A percentile compares a stretch with the other conserved stretches of the same genome.
Evolutionary conservation across 2,329 filamentous ascomycete species (phyloP).

Genomic region (Cryphonectria nitschkei): DNA sequence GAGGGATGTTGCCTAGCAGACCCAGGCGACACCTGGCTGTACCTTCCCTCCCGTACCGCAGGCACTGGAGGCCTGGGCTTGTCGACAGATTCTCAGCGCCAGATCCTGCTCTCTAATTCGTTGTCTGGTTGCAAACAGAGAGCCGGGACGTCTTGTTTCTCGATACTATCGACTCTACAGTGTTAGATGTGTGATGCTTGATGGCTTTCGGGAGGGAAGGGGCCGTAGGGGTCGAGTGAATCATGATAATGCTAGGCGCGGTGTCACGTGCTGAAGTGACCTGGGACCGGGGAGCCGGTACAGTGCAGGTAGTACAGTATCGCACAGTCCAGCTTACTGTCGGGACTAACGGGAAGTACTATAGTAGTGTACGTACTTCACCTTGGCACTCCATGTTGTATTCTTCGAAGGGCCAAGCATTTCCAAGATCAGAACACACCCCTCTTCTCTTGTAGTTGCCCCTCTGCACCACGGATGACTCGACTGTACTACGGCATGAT

Average conservation of each 20-base stretch:
- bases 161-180: neutral
- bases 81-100: neutral
- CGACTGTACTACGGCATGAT: no score
- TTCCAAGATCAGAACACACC: neutral
- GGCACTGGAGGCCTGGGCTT: neutral
- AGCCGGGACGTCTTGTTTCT: neutral
- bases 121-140: neutral
- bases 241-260: conserved; percentile 7
- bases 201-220: neutral
- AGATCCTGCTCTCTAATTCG: neutral
- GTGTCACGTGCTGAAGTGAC: conserved; percentile 6
- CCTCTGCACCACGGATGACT: neutral
- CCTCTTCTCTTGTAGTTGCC: neutral
- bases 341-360: no score
- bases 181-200: neutral
- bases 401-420: neutral
- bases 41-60: neutral
- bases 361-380: no score
- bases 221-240: neutral
- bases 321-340: neutral
- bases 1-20: neutral
- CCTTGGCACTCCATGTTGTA: no score
- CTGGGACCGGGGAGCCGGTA: neutral
- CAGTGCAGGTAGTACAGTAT: neutral
- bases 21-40: neutral